phyloP scores from a whole-genome alignment of 805 yeast species.

The Helenozyma rhizophorensis region DNA sequence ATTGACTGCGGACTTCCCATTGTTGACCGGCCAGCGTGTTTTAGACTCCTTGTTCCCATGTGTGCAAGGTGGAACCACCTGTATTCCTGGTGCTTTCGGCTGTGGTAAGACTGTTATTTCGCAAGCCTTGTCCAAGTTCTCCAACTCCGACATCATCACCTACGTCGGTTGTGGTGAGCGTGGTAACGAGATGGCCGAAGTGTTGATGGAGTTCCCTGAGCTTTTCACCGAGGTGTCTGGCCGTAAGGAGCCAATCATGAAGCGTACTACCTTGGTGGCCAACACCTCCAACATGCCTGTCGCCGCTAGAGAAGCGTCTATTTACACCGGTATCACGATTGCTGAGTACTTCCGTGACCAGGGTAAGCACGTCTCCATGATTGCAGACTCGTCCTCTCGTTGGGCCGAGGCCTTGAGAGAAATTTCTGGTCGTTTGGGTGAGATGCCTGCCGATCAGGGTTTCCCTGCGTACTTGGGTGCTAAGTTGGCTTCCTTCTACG shows the following conservation, averaged over 20 bases:
- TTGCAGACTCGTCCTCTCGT: slow-evolving; percentile 99
- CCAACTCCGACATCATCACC: slow-evolving; percentile 94
- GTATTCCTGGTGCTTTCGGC: slow-evolving; percentile 99
- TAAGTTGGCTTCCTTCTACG: slow-evolving; percentile 96
- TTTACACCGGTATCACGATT: slow-evolving; percentile 96
- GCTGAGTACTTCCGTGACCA: slow-evolving; percentile 99
- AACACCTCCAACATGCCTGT: slow-evolving; percentile 99
- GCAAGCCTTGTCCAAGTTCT: slow-evolving; percentile 93
- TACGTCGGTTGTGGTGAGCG: slow-evolving; percentile 95
- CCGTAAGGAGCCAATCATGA: slow-evolving; percentile 97
- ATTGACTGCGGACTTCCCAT: slow-evolving; percentile 88
- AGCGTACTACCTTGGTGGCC: slow-evolving; percentile 97
- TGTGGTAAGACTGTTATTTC: slow-evolving; percentile 99
- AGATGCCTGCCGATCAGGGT: slow-evolving; percentile 99
- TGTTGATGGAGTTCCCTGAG: slow-evolving; percentile 99
- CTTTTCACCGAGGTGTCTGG: slow-evolving; percentile 87
- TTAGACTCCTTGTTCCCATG: slow-evolving; percentile 96
- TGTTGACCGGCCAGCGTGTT: slow-evolving; percentile 98
- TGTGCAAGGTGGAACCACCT: slow-evolving; percentile 99
- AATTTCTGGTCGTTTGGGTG: slow-evolving; percentile 99
- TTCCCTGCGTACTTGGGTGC: slow-evolving; percentile 99
- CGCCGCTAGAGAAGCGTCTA: slow-evolving; percentile 99
- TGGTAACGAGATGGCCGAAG: slow-evolving; percentile 99
- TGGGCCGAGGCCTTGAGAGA: slow-evolving; percentile 99
- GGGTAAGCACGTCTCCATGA: slow-evolving; percentile 98